Evolutionary conservation across 805 yeast genomes (phyloP).

Genomic region (Ogataea trehalophila): DNA sequence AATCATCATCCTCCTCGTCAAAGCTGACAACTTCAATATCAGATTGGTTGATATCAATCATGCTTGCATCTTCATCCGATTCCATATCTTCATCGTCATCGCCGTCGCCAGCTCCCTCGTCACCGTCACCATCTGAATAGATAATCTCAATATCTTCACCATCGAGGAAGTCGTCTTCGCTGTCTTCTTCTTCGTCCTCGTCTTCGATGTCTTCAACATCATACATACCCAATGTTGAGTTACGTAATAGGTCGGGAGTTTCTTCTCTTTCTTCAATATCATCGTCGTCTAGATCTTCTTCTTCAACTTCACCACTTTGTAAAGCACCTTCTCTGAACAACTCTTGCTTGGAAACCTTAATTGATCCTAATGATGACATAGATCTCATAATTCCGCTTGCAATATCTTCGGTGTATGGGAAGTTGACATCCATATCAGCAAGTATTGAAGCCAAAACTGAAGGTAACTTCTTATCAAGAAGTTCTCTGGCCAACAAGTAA

Average conservation of each 20-base stretch:
- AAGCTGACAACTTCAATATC: constrained; percentile 11
- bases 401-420: constrained; percentile 58
- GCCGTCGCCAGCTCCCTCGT: constrained; percentile 12
- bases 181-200: constrained; percentile 29
- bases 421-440: constrained; percentile 67
- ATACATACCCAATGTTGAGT: constrained; percentile 92
- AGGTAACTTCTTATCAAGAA: constrained; percentile 65
- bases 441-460: constrained; percentile 52
- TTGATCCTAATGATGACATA: constrained; percentile 50
- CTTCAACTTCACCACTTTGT: constrained; percentile 33
- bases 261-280: constrained; percentile 60
- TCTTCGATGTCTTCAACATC: constrained; percentile 64
- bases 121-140: constrained; percentile 24
- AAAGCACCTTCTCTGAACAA: constrained; percentile 41
- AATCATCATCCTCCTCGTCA: constrained; percentile 16
- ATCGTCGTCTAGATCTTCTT: constrained; percentile 61
- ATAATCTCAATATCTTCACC: constrained; percentile 31
- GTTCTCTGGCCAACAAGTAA: constrained; percentile 56
- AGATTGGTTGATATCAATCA: constrained; percentile 12
- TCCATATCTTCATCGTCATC: constrained; percentile 38
- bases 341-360: constrained; percentile 53
- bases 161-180: constrained; percentile 26
- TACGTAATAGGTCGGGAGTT: constrained; percentile 75
- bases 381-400: constrained; percentile 57
- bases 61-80: constrained; percentile 1